Evolutionary conservation across 2,329 filamentous ascomycete genomes (phyloP), one percentile per base, ranked within the genome.

Genomic region (Xylaria sp.): DNA sequence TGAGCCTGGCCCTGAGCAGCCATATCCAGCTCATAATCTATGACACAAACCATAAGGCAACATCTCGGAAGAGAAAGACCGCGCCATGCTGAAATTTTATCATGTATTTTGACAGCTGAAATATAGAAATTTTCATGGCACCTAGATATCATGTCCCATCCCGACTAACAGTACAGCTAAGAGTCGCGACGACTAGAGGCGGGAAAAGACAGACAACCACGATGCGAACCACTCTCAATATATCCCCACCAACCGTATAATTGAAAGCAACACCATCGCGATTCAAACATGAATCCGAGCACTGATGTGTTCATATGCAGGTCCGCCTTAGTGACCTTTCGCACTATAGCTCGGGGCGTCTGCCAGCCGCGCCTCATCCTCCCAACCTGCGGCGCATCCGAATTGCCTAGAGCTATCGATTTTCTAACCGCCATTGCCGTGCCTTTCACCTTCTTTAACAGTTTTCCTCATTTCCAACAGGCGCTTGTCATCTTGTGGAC

Each of bases 161-260:
- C 57, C n/a, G n/a, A 67, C 67, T 68, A 72, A 71, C 68, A 66
- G 59, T 63, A 57, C 58, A 67, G 56, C 63, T 31, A 51, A 59
- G 25, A 52, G 52, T 51, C 36, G 25, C 39, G 48, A 51, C 57
- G 33, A 49, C 68, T 41, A 39, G 55, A 67, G 58, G 72, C 64
- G 71, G 65, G 41, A 69, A 71, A 62, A 55, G 51, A 64, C 43
- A 28, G 59, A 66, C 64, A 68, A 64, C 43, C 54, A 73, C 72
- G 72, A 75, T 72, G 74, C 71, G 73, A 74, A 74, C 71, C 70
- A 71, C 68, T 73, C 70, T 70, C 71, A 72, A 74, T 69, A 66
- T 64, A 74, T 31, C 72, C 71, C 66, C 70, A 46, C 67, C 64
- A 71, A 67, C 69, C 69, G 67, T 70, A 72, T 72, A 76, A 71